These are phyloP conservation scores for Chlamydomonas sp. DNA, from an alignment of 139 green algal species.

Conservation along the genomic window DNA sequence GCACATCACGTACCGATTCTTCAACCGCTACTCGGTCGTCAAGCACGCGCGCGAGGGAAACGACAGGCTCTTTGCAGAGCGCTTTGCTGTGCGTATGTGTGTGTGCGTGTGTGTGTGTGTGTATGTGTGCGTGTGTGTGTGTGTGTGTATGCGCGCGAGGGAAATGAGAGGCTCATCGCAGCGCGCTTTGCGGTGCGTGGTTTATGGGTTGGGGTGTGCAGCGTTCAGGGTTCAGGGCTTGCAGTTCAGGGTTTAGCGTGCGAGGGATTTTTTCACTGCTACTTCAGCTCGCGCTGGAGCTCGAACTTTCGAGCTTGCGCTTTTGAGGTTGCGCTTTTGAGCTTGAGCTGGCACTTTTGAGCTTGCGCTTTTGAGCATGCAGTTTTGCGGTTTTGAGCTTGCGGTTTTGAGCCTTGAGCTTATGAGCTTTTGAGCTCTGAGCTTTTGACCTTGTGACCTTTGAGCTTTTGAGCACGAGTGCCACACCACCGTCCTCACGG, in stretches of 20 bases:
- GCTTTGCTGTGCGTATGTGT: not conserved
- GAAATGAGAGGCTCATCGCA: not conserved
- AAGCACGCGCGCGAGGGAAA: slow-evolving; percentile 40
- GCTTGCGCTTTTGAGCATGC: too few relatives aligned
- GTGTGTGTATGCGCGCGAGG: not conserved
- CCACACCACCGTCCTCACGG: too few relatives aligned
- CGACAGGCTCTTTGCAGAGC: slow-evolving; percentile 50
- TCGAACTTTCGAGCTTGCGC: too few relatives aligned
- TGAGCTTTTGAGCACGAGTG: too few relatives aligned
- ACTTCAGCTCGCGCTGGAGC: too few relatives aligned
- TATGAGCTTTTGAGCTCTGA: too few relatives aligned
- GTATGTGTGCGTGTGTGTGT: not conserved
- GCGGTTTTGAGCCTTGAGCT: too few relatives aligned
- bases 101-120: slow-evolving; percentile 3
- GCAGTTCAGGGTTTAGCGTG: not conserved
- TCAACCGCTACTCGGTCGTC: slow-evolving; percentile 63
- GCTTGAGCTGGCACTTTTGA: too few relatives aligned
- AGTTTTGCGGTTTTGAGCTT: too few relatives aligned
- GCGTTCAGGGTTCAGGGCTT: not conserved
- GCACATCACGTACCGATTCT: slow-evolving; percentile 76
- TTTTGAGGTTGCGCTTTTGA: too few relatives aligned
- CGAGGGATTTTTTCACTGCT: too few relatives aligned
- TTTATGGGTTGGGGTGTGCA: not conserved
- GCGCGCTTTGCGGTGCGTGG: not conserved
- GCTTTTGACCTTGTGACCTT: too few relatives aligned